Percentiles rank a stretch among this genome's conserved stretches.
These are phyloP conservation scores for Eruca vesicaria DNA, from an alignment of 441 rosid genomes.

Conservation along the genomic window DNA sequence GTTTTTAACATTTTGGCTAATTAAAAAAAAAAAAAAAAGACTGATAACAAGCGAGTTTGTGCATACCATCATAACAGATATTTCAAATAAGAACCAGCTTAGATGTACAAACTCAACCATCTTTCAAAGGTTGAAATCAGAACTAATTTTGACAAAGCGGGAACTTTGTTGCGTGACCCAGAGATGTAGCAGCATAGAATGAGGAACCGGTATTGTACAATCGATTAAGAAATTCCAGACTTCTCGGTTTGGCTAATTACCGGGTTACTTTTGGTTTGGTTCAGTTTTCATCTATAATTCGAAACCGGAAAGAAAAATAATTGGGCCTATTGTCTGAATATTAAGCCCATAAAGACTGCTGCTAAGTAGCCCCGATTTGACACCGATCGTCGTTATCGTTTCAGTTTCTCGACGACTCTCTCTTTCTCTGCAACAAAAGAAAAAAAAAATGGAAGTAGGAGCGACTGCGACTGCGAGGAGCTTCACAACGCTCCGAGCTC, in stretches of 20 bases:
- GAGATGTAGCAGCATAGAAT: neutral
- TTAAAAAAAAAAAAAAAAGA: no score
- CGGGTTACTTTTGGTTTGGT: neutral
- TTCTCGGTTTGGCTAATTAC: neutral
- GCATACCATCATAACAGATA: no score
- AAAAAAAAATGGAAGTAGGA: slow-evolving; percentile 51
- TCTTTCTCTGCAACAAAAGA: slow-evolving; percentile 18
- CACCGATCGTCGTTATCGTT: slow-evolving; percentile 30
- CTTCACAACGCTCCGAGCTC: slow-evolving; percentile 42
- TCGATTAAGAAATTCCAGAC: neutral
- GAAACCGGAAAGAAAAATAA: neutral
- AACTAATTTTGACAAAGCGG: no score
- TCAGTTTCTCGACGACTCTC: slow-evolving; percentile 4
- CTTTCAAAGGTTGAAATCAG: no score
- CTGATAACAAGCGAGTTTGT: no score
- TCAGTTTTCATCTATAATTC: neutral
- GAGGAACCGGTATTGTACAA: neutral
- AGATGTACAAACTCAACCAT: no score
- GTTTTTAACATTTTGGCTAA: no score
- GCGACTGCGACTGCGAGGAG: slow-evolving; percentile 53
- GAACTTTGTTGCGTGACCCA: no score
- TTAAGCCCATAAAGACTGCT: neutral
- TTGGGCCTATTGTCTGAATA: no score
- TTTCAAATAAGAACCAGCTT: no score
- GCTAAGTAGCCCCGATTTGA: neutral